Percentiles rank a stretch among this genome's conserved stretches.
phyloP scores from a whole-genome alignment of 164 flowering plant species.

The Vitis amurensis region DNA sequence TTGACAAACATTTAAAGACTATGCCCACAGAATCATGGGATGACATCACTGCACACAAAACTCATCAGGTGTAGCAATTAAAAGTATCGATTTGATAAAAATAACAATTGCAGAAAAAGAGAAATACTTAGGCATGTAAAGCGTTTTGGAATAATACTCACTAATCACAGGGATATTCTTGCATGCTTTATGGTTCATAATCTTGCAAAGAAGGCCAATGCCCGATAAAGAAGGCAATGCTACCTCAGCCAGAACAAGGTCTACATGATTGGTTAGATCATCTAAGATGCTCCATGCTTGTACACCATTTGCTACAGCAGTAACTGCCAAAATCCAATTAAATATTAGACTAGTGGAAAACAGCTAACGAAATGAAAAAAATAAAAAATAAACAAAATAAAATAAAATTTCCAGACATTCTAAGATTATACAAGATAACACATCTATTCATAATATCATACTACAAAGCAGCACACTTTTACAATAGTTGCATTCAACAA shows the following conservation, averaged over 20 bases:
- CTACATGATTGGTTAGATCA: slow-evolving; percentile 59
- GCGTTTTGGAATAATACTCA: slow-evolving; percentile 36
- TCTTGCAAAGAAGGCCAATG: slow-evolving; percentile 65
- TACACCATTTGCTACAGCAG: slow-evolving; percentile 61
- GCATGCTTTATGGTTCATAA: slow-evolving; percentile 70
- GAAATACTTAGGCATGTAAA: neutral
- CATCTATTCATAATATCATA: too few species aligned
- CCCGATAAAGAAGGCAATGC: slow-evolving; percentile 73
- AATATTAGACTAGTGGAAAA: neutral
- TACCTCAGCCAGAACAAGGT: slow-evolving; percentile 76
- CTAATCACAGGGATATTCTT: slow-evolving; percentile 81
- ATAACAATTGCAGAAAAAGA: neutral
- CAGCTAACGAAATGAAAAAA: neutral
- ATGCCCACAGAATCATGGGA: slow-evolving; percentile 48
- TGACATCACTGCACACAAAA: slow-evolving; percentile 58
- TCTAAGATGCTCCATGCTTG: slow-evolving; percentile 79
- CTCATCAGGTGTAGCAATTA: slow-evolving; percentile 20
- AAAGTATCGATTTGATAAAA: slow-evolving; percentile 10
- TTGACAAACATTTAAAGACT: slow-evolving; percentile 56
- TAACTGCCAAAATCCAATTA: slow-evolving; percentile 45
- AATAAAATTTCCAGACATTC: too few species aligned
- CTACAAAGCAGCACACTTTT: too few species aligned
- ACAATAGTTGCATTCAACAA: too few species aligned
- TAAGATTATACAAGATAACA: too few species aligned
- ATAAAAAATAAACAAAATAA: too few species aligned